Base-by-base conservation (phyloP, 2,329 filamentous ascomycete genomes). In the Arthrobotrys musiformis region DNA sequence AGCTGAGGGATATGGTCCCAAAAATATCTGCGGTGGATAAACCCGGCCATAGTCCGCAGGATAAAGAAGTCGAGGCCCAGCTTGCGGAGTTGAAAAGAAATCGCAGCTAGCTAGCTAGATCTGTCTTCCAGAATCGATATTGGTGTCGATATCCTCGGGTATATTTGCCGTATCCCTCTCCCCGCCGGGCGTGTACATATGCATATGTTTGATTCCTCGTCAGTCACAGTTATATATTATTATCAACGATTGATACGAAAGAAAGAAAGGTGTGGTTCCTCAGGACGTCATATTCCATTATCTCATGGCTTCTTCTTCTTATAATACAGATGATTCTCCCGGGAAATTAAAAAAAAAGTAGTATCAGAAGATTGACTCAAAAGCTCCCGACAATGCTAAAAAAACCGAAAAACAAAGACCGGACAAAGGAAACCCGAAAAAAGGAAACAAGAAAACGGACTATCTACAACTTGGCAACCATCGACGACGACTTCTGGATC, bases 1-100 rank as follows among this genome's bases (percentile, higher is more conserved):
- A 88, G 11, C 83, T 97, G 78, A 86, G 89, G 58, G 86, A 86
- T 60, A 84, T 87, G 54, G 85, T 89, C 33, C 92, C 92, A 6
- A 89, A 85, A 79, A 87, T 94, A 72, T 87, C 86, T 42, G 81
- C 87, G 11, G 86, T 92, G 30, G 90, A 91, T 17, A 85, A 84
- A 66, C 84, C 84, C 52, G 61, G 28, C 2, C 54, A 50, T 22
- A 62, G 44, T 15, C 19, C 61, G n/a, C 54, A 72, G 46, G 35
- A 68, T 30, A 54, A 37, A 46, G 63, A 68, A 46, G 70, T 63
- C 56, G 76, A 66, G 1, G 40, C 54, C 26, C 42, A 66, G 64
- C 26, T 63, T 9, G 70, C 58, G 28, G 54, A 63, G 44, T 52
- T 52, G 68, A 62, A 40, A 11, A 42, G 40, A 58, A 50, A 62